Conservation (phyloP, 495 filamentous ascomycete genomes). For the Articulospora tetracladia region DNA sequence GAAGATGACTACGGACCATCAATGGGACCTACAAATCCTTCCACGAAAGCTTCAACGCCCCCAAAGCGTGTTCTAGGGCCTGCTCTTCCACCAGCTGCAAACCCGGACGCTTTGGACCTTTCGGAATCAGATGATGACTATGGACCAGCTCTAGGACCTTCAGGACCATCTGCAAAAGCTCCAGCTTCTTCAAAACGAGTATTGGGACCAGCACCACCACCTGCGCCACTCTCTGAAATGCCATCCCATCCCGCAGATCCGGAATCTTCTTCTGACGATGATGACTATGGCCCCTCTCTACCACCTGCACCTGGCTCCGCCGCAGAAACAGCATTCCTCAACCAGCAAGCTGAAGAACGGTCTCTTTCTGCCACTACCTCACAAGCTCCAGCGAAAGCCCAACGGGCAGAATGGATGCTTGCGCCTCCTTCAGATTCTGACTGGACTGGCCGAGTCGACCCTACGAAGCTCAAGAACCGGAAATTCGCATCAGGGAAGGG, state of each 20-base stretch:
- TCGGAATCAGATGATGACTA: conserved; percentile 19
- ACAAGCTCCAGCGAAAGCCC: conserved; percentile 37
- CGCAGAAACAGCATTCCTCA: conserved; percentile 13
- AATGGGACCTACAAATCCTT: conserved; percentile 14
- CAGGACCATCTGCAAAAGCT: background rate
- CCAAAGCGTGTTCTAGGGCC: conserved; percentile 39
- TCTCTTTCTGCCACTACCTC: conserved; percentile 22
- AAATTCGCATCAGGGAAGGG: conserved; percentile 79
- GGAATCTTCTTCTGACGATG: conserved; percentile 28
- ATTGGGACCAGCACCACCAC: conserved; percentile 49
- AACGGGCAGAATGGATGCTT: conserved; percentile 93
- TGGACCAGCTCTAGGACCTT: conserved; percentile 13
- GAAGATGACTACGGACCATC: conserved; percentile 21
- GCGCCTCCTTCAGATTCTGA: conserved; percentile 67
- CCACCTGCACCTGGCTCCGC: conserved; percentile 47
- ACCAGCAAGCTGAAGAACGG: conserved; percentile 1
- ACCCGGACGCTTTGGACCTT: conserved; percentile 19
- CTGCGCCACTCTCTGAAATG: conserved; percentile 37
- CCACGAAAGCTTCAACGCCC: background rate
- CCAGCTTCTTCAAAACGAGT: conserved; percentile 31
- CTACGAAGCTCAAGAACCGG: conserved; percentile 75
- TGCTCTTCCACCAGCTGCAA: conserved; percentile 33
- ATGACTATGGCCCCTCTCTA: conserved; percentile 74
- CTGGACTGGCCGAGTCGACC: conserved; percentile 67
- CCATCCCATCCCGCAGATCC: conserved; percentile 31